Evolutionary conservation across 1,139 yeast genomes (phyloP).

Genomic region (Yamadazyma buinensis): DNA sequence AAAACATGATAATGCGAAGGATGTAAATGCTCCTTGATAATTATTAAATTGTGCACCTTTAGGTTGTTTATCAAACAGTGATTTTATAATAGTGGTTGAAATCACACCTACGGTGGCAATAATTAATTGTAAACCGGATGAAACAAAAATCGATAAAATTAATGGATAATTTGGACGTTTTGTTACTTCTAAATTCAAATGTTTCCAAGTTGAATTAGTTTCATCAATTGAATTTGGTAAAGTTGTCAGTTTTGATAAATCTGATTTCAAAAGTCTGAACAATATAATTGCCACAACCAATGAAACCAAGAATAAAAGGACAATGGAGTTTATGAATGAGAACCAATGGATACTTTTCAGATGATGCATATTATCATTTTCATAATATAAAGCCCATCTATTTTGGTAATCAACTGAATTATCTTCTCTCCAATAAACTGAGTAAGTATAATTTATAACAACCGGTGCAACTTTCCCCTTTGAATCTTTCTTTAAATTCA

Average conservation of each 20-base stretch:
- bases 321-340: slow-evolving; percentile 62
- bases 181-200: slow-evolving; percentile 51
- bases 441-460: slow-evolving; percentile 72
- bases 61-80: slow-evolving; percentile 24
- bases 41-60: slow-evolving; percentile 39
- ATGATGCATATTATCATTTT: slow-evolving; percentile 46
- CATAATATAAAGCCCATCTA: slow-evolving; percentile 74
- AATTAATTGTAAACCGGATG: slow-evolving; percentile 71
- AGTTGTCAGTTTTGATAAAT: slow-evolving; percentile 19
- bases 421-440: slow-evolving; percentile 90
- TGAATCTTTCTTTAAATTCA: slow-evolving; percentile 22
- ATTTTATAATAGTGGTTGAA: slow-evolving; percentile 51
- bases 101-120: slow-evolving; percentile 63
- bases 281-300: slow-evolving; percentile 62
- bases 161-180: slow-evolving; percentile 46
- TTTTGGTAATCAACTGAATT: slow-evolving; percentile 59
- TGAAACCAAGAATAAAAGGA: slow-evolving; percentile 55
- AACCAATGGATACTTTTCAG: slow-evolving; percentile 62
- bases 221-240: slow-evolving; percentile 14
- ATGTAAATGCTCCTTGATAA: slow-evolving; percentile 58
- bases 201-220: slow-evolving; percentile 42
- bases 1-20: slow-evolving; percentile 58
- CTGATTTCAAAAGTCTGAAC: slow-evolving; percentile 45
- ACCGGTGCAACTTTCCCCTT: slow-evolving; percentile 18
- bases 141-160: slow-evolving; percentile 53